Base-by-base conservation (phyloP, 1,139 yeast species). In the Ogataea hybrid region DNA sequence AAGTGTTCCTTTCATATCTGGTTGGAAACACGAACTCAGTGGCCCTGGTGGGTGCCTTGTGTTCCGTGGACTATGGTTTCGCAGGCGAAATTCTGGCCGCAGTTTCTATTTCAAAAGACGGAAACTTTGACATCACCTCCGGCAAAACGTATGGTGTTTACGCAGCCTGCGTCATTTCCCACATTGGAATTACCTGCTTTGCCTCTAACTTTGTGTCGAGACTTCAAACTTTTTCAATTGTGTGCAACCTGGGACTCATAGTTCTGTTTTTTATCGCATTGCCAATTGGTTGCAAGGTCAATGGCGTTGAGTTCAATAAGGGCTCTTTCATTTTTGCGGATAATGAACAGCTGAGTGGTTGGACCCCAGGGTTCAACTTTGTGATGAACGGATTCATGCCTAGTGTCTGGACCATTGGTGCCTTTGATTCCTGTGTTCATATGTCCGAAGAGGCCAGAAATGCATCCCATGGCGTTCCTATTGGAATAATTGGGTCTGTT, bases 351-450 rank as follows among this genome's bases (percentile, higher is more conserved):
- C 63, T 63, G 31, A 67, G 81, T 28, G 52, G 42, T 33, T 83
- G 85, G 81, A 66, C 73, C 11, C 59, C 66, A n/a, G 87, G 85
- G 8, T 81, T 49, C 47, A 51, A 53, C 38, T 53, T 48, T 37
- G 48, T 53, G 29, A 42, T 51, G 47, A 50, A 52, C 35, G 56
- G 56, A 23, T 47, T 81, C 73, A 71, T 79, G 70, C 81, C 87
- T 1, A 80, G 84, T 2, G 75, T 76, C 32, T 78, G 84, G 84
- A 75, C 81, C 21, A 77, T 78, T 53, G 81, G 81, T 49, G 81
- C 86, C 0, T 82, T 81, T 57, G 90, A 83, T 57, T 76, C 85
- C 6, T 81, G 84, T 53, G 79, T 83, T 37, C 90, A 83, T 61
- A 77, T 81, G 75, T 71, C 81, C 32, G 92, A 83, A 58, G 90